Conservation (phyloP, 164 flowering plant genomes). For the Vitis rupestris region DNA sequence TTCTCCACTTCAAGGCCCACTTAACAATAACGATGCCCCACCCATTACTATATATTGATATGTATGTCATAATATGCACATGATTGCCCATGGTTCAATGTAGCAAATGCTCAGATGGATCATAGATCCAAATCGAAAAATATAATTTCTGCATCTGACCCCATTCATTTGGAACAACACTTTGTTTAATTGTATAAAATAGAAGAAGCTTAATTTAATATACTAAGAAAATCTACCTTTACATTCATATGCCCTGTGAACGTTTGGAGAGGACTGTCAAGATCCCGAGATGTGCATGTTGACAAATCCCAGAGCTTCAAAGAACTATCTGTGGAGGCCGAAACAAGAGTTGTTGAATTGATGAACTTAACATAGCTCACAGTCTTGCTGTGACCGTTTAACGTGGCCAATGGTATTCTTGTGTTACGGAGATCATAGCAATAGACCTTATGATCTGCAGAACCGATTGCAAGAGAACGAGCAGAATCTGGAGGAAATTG, state of each 20-base stretch:
- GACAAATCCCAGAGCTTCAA: slow-evolving; percentile 96
- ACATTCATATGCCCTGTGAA: slow-evolving; percentile 88
- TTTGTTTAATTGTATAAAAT: neutral
- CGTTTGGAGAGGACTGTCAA: slow-evolving; percentile 78
- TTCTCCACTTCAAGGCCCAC: too few species aligned
- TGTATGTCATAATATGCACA: too few species aligned
- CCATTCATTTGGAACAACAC: neutral
- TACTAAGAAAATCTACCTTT: slow-evolving; percentile 53
- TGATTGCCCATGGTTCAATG: too few species aligned
- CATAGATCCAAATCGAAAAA: too few species aligned
- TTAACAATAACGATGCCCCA: too few species aligned
- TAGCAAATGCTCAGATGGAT: too few species aligned
- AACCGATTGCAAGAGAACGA: slow-evolving; percentile 85
- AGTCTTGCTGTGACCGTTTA: slow-evolving; percentile 79
- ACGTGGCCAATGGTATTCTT: slow-evolving; percentile 67
- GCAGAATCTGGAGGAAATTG: slow-evolving; percentile 86
- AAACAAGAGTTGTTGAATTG: slow-evolving; percentile 74
- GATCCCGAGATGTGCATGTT: slow-evolving; percentile 53
- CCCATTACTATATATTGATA: too few species aligned
- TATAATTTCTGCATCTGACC: too few species aligned
- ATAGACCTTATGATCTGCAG: slow-evolving; percentile 90
- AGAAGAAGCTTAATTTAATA: neutral
- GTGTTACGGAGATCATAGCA: slow-evolving; percentile 86
- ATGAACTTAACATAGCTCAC: slow-evolving; percentile 96
- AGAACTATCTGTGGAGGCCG: slow-evolving; percentile 94